These are phyloP conservation scores for Colletotrichum sp. DNA, from an alignment of 2,329 filamentous ascomycete species.

Conservation along the genomic window DNA sequence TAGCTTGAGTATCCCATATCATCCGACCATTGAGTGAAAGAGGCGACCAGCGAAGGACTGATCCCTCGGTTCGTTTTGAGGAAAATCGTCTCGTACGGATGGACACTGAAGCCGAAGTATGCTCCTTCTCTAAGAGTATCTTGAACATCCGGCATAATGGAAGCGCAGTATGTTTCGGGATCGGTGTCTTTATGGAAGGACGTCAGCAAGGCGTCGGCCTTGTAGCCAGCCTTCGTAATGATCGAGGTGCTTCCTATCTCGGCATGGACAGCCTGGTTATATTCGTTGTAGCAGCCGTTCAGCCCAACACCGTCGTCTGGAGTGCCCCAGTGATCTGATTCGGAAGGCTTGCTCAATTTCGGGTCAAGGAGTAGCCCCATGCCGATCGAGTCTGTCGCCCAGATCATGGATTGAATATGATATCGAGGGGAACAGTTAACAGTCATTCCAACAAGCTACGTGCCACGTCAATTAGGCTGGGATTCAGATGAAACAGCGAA, in stretches of 20 bases:
- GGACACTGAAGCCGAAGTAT: conserved; percentile 37
- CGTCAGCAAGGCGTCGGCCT: conserved; percentile 37
- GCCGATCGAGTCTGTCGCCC: conserved; percentile 41
- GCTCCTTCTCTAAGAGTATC: conserved; percentile 28
- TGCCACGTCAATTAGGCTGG: not conserved
- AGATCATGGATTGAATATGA: conserved; percentile 42
- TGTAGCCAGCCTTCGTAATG: conserved; percentile 33
- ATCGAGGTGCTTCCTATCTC: conserved; percentile 34
- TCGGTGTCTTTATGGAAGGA: conserved; percentile 26
- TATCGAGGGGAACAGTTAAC: conserved; percentile 36
- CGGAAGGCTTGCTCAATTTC: not conserved
- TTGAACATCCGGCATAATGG: conserved; percentile 7
- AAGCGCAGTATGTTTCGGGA: conserved; percentile 1
- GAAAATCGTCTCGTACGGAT: conserved; percentile 44
- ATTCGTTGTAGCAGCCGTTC: conserved; percentile 31
- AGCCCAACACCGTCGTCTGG: conserved; percentile 29
- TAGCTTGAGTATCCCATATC: not conserved
- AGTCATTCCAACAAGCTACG: conserved; percentile 40
- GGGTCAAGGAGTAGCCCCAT: conserved; percentile 39
- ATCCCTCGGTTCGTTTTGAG: conserved; percentile 36
- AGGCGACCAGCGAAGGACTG: conserved; percentile 27
- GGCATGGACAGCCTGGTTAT: conserved; percentile 30
- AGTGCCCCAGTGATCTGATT: conserved; percentile 26
- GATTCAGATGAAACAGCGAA: not conserved
- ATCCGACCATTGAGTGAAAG: conserved; percentile 30